phyloP scores from a whole-genome alignment of 306 rosid species.

The Lathyrus tuberosus region DNA sequence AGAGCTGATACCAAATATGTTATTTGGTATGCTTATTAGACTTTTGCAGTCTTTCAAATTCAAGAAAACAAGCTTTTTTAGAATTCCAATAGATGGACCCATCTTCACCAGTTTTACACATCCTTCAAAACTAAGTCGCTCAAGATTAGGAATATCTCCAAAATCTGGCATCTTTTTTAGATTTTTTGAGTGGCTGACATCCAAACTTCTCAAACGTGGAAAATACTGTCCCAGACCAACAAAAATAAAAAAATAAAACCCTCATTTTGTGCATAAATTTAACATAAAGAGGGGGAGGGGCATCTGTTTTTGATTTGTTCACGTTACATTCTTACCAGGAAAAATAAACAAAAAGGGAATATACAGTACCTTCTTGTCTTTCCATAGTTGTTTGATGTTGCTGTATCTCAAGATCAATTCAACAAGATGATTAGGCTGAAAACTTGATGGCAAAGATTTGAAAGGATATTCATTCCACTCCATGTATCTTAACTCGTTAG shows the following conservation, averaged over 20 bases:
- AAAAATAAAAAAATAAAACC: not conserved
- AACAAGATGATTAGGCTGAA: slow-evolving; percentile 26
- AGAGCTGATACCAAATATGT: not conserved
- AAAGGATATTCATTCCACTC: not conserved
- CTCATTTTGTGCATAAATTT: not conserved
- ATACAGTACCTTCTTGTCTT: slow-evolving; percentile 13
- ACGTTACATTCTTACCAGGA: no score
- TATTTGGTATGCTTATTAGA: not conserved
- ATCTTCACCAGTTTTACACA: not conserved
- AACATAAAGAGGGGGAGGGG: no score
- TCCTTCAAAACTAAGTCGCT: not conserved
- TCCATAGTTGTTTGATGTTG: slow-evolving; percentile 27
- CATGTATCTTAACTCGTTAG: slow-evolving; percentile 3
- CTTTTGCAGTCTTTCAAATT: not conserved
- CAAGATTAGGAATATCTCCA: not conserved
- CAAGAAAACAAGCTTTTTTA: slow-evolving; percentile 1
- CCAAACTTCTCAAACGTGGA: not conserved
- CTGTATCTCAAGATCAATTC: not conserved
- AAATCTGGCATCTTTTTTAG: not conserved
- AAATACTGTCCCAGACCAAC: not conserved
- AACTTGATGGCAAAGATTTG: not conserved
- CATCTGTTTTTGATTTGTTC: no score
- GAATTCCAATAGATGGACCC: not conserved
- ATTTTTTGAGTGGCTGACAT: not conserved
- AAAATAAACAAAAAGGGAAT: not conserved